Evolutionary conservation across 352 stramenopile genomes (phyloP), one percentile per base, ranked within the genome.

Genomic region (Globisporangium orthogonon): DNA sequence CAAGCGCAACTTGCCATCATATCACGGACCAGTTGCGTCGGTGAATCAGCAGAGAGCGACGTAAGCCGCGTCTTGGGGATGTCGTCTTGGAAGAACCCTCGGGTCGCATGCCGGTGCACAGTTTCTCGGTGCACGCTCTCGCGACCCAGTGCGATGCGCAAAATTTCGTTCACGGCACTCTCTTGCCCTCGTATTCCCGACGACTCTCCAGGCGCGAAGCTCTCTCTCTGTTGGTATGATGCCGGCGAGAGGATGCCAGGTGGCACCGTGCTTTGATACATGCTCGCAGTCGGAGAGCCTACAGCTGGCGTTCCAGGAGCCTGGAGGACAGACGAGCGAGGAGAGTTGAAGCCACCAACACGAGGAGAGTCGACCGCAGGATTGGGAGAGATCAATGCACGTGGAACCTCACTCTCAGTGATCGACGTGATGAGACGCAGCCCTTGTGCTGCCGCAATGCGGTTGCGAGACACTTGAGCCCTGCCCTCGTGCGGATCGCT

Each of bases 351-450:
- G 9, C 85, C 80, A 31, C 84, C 81, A 39, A 83, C 69, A 13
- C 86, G 77, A 40, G 86, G 86, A 0, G 86, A 95, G 64, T 94
- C 86, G 3, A 94, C 77, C 4, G 86, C 86, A 17, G 86, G 86
- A 56, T 95, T 95, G 10, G 86, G 86, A 10, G 86, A 95, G 9
- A 95, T 78, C 11, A 95, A 58, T 1, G 84, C 86, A 23, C 83
- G 70, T 17, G 86, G 86, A 30, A 94, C 77, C 44, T 95, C 80
- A 33, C 77, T 89, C 57, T 94, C 86, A 1, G 82, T 67, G 4
- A 95, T 74, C 9, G 86, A 93, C 2, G 86, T 92, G 50, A 94
- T 91, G 4, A 95, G 56, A 3, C 82, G 77, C n/a, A 95, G 63
- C 4, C 82, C 82, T 65, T 92, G 81, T 0, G 76, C 76, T 45